These are phyloP conservation scores for Chlorella sp. DNA, from an alignment of 139 green algal genomes.

Conservation along the genomic window DNA sequence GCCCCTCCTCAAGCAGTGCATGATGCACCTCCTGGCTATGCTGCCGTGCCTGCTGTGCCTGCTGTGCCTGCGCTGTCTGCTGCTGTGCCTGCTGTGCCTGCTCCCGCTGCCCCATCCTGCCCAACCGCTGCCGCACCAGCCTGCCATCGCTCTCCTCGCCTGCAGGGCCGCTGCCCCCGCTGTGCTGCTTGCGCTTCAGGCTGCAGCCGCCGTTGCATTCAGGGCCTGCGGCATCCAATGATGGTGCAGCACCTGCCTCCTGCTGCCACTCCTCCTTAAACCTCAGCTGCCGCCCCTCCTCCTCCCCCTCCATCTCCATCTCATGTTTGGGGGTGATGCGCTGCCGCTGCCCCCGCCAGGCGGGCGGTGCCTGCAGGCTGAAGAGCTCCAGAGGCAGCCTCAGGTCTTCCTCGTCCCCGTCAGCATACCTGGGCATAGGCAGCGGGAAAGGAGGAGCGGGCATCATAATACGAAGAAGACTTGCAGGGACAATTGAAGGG, in stretches of 20 bases:
- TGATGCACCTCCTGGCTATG: background rate
- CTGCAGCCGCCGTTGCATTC: too few species aligned
- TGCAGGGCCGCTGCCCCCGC: background rate
- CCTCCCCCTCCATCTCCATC: background rate
- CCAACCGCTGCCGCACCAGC: background rate
- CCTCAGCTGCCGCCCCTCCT: background rate
- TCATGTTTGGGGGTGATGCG: background rate
- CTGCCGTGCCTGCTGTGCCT: background rate
- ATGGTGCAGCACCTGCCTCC: background rate
- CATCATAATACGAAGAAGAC: too few species aligned
- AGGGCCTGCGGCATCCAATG: too few species aligned
- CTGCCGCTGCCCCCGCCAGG: background rate
- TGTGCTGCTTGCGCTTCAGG: background rate
- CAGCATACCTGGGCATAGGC: background rate
- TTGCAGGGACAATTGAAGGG: too few species aligned
- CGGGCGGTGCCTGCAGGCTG: background rate
- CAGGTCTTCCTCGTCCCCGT: constrained; percentile 6
- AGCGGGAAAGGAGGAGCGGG: background rate
- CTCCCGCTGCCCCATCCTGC: background rate
- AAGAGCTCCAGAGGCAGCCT: background rate
- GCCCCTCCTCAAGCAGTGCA: too few species aligned
- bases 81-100: background rate
- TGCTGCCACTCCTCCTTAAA: background rate
- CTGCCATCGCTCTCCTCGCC: background rate
- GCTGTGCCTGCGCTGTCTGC: background rate